phyloP scores from a whole-genome alignment of 1,284 basidiomycete genomes.

The Abortiporus biennis region DNA sequence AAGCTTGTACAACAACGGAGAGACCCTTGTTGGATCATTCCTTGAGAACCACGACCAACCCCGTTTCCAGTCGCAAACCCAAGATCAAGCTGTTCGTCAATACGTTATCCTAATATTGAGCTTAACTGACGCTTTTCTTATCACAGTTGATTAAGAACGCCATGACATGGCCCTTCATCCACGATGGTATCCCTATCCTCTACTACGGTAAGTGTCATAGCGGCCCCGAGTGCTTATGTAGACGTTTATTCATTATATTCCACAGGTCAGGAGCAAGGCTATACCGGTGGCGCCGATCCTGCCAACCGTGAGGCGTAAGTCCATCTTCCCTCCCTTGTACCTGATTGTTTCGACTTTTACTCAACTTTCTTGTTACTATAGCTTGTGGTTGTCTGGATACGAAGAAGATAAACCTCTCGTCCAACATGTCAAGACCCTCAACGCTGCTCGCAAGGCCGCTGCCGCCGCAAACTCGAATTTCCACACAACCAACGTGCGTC shows the following conservation, averaged over 20 bases:
- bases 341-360: conserved; percentile 6
- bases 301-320: conserved; percentile 58
- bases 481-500: conserved; percentile 43
- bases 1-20: conserved; percentile 39
- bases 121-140: conserved; percentile 38
- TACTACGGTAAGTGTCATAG: conserved; percentile 52
- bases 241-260: no score
- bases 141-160: conserved; percentile 23
- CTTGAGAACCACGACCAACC: conserved; percentile 81
- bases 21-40: conserved; percentile 55
- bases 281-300: conserved; percentile 31
- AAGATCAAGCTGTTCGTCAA: conserved; percentile 51
- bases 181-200: conserved; percentile 67
- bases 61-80: conserved; percentile 59
- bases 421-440: conserved; percentile 47
- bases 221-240: conserved; percentile 19
- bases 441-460: conserved; percentile 55
- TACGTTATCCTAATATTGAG: not conserved
- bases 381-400: conserved; percentile 56
- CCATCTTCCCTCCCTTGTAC: not conserved
- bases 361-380: conserved; percentile 17
- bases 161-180: conserved; percentile 34
- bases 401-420: conserved; percentile 44
- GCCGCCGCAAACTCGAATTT: conserved; percentile 40
- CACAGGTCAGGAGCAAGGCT: conserved; percentile 25